Evolutionary conservation across 1,284 basidiomycete genomes (phyloP).

Genomic region (Tremellales sp.): DNA sequence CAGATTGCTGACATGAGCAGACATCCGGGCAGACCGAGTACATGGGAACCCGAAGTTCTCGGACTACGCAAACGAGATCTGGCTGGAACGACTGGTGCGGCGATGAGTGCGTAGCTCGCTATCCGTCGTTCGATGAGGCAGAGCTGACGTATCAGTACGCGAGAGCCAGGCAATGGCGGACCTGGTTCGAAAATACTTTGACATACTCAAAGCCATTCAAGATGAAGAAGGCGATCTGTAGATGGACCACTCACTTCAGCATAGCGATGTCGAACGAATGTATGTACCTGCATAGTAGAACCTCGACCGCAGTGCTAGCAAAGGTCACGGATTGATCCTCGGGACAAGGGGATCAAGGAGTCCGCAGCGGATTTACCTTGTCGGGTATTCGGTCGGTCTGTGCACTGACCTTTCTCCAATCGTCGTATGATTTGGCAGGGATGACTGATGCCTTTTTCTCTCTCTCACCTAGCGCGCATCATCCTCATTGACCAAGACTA

Average conservation of each 20-base stretch:
- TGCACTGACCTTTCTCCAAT: too few species aligned
- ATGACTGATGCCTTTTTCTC: too few species aligned
- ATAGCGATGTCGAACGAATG: too few species aligned
- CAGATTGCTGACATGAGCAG: background rate
- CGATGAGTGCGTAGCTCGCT: background rate
- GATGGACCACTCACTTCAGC: background rate
- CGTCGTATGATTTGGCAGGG: too few species aligned
- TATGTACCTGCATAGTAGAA: too few species aligned
- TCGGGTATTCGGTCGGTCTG: too few species aligned
- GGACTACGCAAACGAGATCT: background rate
- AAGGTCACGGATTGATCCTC: too few species aligned
- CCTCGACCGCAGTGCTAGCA: too few species aligned
- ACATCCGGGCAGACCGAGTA: conserved; percentile 60
- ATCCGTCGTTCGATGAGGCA: background rate
- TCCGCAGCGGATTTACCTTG: too few species aligned
- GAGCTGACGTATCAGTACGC: background rate
- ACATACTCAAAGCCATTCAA: background rate
- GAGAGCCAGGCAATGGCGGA: background rate
- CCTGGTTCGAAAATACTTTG: background rate
- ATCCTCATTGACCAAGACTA: too few species aligned
- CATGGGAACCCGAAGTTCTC: background rate
- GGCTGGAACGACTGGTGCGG: background rate
- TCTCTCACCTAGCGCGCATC: too few species aligned
- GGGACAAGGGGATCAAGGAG: too few species aligned
- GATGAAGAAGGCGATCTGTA: background rate